Evolutionary conservation across 208 protist genomes (phyloP), one percentile per base, ranked within the genome.

Genomic region (Crithidia expoeki): DNA sequence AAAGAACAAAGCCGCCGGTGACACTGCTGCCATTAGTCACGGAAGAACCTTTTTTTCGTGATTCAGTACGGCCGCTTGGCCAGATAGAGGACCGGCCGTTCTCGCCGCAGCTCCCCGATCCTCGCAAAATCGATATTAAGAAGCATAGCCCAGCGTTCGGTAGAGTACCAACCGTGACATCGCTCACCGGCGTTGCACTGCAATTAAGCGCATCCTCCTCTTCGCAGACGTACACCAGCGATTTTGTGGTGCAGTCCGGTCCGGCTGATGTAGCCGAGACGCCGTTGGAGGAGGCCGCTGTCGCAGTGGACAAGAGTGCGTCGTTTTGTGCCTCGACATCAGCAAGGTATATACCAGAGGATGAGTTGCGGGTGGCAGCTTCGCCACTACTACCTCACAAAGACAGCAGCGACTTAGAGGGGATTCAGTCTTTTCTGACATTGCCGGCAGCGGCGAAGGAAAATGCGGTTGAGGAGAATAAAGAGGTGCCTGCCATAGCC

Each of bases 211-310:
- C 36, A 10, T 74, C 68, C 14, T 74, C 36, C 23, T 74, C 68
- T n/a, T 74, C 68, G 4, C 14, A 40, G 10, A 68, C 34, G 2
- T 40, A 62, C 51, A 67, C 42, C 33, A 25, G 16, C 9, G 68
- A 63, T 51, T 74, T 74, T 40, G 68, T 68, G 5, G 38, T 68
- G n/a, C 36, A 55, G 60, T 65, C 60, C 28, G 46, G 27, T 5
- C 42, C 44, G 0, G 9, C 11, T 3, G n/a, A 25, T 32, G 25
- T 32, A 10, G 27, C 60, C 10, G 44, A 55, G 30, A 2, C 11
- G 0, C 17, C 42, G 10, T 6, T 17, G 44, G n/a, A 12, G 9
- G 46, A 44, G 28, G 46, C n/a, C 9, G 60, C 16, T 2, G 46
- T 42, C 30, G 60, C 46, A 6, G 60, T 65, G 17, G 46, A 65